phyloP scores from a whole-genome alignment of 2,329 filamentous ascomycete genomes.

The Aspergillus puulaauensis region DNA sequence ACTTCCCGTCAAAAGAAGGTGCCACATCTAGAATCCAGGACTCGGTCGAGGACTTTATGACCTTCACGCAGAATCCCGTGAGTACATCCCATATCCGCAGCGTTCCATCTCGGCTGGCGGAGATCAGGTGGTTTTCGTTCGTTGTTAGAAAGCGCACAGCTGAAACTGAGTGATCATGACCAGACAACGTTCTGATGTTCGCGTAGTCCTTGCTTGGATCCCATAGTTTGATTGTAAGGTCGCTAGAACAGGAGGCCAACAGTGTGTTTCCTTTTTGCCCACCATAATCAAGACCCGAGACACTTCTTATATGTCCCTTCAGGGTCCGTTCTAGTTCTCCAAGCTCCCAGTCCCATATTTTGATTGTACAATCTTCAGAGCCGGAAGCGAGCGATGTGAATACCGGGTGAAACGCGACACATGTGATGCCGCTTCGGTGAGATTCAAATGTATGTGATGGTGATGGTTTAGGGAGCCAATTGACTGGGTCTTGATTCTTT shows the following conservation, averaged over 20 bases:
- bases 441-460: conserved; percentile 72
- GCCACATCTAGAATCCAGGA: conserved; percentile 80
- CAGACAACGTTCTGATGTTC: conserved; percentile 84
- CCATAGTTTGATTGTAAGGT: conserved; percentile 93
- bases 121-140: conserved; percentile 74
- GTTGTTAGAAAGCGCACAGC: conserved; percentile 83
- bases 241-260: conserved; percentile 78
- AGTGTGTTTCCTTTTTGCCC: conserved; percentile 76
- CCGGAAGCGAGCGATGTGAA: conserved; percentile 90
- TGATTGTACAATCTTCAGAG: conserved; percentile 89
- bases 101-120: conserved; percentile 79
- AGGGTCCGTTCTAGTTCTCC: conserved; percentile 85
- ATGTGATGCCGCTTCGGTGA: conserved; percentile 79
- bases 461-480: conserved; percentile 38
- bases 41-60: conserved; percentile 67
- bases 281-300: conserved; percentile 85
- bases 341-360: conserved; percentile 95
- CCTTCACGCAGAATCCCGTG: conserved; percentile 86
- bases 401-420: conserved; percentile 86
- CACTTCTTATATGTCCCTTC: conserved; percentile 84
- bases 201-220: conserved; percentile 89
- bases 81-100: conserved; percentile 88
- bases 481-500: conserved; percentile 16
- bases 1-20: conserved; percentile 79
- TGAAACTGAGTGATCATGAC: conserved; percentile 88